Percentiles rank a stretch among this genome's conserved stretches.
phyloP scores from a whole-genome alignment of 176 grass and related monocot genomes.

The Bolboschoenus planiculmis region DNA sequence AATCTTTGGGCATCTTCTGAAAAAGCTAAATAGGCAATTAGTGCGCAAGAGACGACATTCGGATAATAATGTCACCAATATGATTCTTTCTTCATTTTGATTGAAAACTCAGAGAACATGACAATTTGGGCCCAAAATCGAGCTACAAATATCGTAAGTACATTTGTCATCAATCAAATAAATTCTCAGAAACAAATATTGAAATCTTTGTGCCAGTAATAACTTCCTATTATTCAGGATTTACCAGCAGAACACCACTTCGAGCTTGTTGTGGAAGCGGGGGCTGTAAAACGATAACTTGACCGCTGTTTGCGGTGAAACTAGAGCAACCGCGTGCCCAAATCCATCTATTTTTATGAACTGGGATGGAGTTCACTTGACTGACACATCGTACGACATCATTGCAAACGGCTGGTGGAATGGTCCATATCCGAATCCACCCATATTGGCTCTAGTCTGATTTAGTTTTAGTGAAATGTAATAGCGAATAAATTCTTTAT shows the following conservation, averaged over 20 bases:
- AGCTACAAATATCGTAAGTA: slow-evolving; percentile 24
- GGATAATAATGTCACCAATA: too few relatives aligned
- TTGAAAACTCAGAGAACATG: too few relatives aligned
- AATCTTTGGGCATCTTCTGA: too few relatives aligned
- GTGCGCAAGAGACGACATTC: too few relatives aligned
- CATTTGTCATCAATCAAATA: neutral
- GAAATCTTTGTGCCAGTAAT: neutral
- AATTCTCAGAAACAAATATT: neutral
- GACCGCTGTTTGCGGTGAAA: slow-evolving; percentile 16
- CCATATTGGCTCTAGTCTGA: neutral
- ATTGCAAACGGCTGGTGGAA: slow-evolving; percentile 28
- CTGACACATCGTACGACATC: slow-evolving; percentile 11
- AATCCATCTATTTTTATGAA: slow-evolving; percentile 15
- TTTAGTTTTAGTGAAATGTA: too few relatives aligned
- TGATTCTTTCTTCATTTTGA: too few relatives aligned
- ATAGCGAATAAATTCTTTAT: too few relatives aligned
- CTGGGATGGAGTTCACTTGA: slow-evolving; percentile 53
- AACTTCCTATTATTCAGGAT: neutral
- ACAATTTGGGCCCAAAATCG: too few relatives aligned
- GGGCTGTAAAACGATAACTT: slow-evolving; percentile 21
- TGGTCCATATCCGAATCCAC: slow-evolving; percentile 1
- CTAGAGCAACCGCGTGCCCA: slow-evolving; percentile 12
- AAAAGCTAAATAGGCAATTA: too few relatives aligned
- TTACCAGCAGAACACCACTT: neutral
- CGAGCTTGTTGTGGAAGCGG: slow-evolving; percentile 16